These are phyloP conservation scores for Pittosporum tobira DNA, from an alignment of 129 eudicot species.

Conservation along the genomic window DNA sequence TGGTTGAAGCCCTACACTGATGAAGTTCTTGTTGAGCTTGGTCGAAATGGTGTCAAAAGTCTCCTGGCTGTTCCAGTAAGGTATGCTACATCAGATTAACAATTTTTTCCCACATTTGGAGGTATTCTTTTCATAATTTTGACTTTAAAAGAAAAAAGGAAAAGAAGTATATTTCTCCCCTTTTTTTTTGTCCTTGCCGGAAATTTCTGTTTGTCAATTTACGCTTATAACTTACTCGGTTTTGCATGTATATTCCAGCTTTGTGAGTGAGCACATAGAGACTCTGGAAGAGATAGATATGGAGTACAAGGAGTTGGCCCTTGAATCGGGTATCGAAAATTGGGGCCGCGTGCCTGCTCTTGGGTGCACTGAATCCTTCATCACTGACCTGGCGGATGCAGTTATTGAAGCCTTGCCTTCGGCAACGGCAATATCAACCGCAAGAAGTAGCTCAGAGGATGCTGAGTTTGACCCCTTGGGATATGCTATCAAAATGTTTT, in stretches of 20 bases:
- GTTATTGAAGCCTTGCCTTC: constrained; percentile 94
- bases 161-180: too few species aligned
- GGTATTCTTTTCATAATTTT: background rate
- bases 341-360: constrained; percentile 99
- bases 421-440: constrained; percentile 53
- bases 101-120: background rate
- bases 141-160: too few species aligned
- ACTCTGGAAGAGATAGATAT: constrained; percentile 95
- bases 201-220: background rate
- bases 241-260: constrained; percentile 34
- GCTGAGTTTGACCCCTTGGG: constrained; percentile 34
- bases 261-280: constrained; percentile 98
- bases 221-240: background rate
- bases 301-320: constrained; percentile 84
- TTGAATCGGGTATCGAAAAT: constrained; percentile 74
- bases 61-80: constrained; percentile 92
- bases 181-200: background rate
- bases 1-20: constrained; percentile 99
- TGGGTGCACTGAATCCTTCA: constrained; percentile 63
- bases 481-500: constrained; percentile 49
- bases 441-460: constrained; percentile 21
- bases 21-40: constrained; percentile 93
- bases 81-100: constrained; percentile 25
- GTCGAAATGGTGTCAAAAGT: constrained; percentile 73
- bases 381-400: constrained; percentile 82